phyloP scores from a whole-genome alignment of 208 protist species.

The Trichomonas gallinae region DNA sequence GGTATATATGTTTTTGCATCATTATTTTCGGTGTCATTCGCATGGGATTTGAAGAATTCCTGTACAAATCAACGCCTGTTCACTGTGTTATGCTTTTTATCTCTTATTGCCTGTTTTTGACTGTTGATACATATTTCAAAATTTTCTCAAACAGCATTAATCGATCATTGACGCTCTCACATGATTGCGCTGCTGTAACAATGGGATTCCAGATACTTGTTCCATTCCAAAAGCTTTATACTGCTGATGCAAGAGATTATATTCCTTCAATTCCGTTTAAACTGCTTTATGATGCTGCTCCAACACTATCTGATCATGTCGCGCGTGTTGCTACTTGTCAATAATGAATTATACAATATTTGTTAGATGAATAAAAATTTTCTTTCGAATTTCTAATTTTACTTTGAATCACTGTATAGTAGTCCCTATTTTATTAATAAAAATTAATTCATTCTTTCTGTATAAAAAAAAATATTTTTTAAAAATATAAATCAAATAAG shows the following conservation, averaged over 20 bases:
- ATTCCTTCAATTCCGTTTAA: not conserved
- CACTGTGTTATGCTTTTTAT: not conserved
- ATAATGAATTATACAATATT: not conserved
- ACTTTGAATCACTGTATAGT: too few relatives aligned
- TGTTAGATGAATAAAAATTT: too few relatives aligned
- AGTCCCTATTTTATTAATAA: too few relatives aligned
- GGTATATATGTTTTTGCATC: not conserved
- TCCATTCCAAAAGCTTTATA: not conserved
- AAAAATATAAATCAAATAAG: too few relatives aligned
- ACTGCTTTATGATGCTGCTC: not conserved
- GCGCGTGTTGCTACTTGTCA: not conserved
- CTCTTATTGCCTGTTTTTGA: not conserved
- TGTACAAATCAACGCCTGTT: not conserved
- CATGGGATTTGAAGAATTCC: not conserved
- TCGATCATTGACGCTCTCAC: not conserved
- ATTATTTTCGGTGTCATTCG: not conserved
- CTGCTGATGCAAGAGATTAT: not conserved
- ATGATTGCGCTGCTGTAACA: not conserved
- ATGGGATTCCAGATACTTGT: not conserved
- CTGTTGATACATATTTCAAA: not conserved
- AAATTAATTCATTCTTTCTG: too few relatives aligned
- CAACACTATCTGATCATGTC: not conserved
- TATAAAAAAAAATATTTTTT: too few relatives aligned
- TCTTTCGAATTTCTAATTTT: too few relatives aligned
- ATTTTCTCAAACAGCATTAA: not conserved